Evolutionary conservation across 495 filamentous ascomycete species (phyloP).

Genomic region (Penicillium dipodomyicola): DNA sequence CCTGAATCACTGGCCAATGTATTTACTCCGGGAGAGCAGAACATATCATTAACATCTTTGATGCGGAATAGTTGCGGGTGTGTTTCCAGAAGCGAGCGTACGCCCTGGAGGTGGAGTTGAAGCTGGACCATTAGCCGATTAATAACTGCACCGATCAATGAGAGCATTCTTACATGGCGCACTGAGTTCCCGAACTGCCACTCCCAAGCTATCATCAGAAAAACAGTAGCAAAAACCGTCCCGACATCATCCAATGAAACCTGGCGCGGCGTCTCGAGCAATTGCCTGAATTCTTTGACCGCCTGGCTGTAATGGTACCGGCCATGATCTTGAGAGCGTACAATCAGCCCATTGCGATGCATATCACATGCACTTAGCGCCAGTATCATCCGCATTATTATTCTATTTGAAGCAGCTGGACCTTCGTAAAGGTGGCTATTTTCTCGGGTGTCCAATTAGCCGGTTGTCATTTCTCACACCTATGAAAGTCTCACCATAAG

Average conservation of each 20-base stretch:
- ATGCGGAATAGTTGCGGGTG: constrained; percentile 40
- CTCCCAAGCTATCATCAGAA: constrained; percentile 44
- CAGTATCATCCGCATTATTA: constrained; percentile 47
- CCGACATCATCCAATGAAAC: constrained; percentile 35
- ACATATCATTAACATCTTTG: constrained; percentile 36
- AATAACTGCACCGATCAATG: background rate
- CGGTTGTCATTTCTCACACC: background rate
- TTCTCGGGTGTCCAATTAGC: background rate
- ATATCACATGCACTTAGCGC: constrained; percentile 43
- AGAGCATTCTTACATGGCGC: constrained; percentile 23
- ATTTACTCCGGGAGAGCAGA: constrained; percentile 26
- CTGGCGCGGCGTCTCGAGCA: constrained; percentile 34
- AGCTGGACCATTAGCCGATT: constrained; percentile 13
- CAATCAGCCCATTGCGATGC: constrained; percentile 37
- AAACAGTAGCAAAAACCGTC: constrained; percentile 43
- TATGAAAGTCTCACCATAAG: constrained; percentile 24
- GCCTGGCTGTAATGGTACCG: constrained; percentile 44
- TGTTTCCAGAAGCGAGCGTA: constrained; percentile 40
- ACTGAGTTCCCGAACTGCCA: constrained; percentile 45
- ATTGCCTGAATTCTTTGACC: constrained; percentile 44
- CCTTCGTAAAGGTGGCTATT: constrained; percentile 35
- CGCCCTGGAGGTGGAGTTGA: constrained; percentile 42
- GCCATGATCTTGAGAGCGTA: constrained; percentile 35
- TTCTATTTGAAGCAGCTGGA: constrained; percentile 37
- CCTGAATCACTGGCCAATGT: constrained; percentile 13